A percentile compares a stretch with the other conserved stretches of the same genome.
phyloP scores from a whole-genome alignment of 2,329 filamentous ascomycete genomes.

The Talaromyces sp. region DNA sequence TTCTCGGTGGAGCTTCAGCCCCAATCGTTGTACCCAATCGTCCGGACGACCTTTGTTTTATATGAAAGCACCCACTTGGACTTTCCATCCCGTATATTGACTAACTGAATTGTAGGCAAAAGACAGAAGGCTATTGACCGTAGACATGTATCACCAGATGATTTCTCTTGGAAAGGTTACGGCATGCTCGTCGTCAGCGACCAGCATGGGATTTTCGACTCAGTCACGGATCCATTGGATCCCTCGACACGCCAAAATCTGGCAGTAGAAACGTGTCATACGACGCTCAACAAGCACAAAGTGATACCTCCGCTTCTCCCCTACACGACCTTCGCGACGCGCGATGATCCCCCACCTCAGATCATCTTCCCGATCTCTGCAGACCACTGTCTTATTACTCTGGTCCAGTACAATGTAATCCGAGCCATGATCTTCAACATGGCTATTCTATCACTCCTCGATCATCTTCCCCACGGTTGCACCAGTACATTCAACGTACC shows the following conservation, averaged over 20 bases:
- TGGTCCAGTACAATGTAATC: slow-evolving; percentile 12
- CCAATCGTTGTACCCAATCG: not conserved
- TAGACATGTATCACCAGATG: not conserved
- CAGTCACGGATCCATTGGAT: no score
- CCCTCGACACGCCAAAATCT: not conserved
- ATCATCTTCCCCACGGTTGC: slow-evolving; percentile 5
- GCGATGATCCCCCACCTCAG: not conserved
- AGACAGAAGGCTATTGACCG: not conserved
- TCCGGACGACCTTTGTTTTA: not conserved
- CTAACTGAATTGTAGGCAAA: not conserved
- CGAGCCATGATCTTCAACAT: slow-evolving; percentile 8
- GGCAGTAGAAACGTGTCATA: no score
- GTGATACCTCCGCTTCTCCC: not conserved
- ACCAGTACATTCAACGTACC: not conserved
- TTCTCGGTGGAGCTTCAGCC: not conserved
- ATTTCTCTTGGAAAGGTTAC: not conserved
- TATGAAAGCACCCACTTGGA: not conserved
- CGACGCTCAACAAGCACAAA: not conserved
- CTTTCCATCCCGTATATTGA: not conserved
- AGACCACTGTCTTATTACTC: slow-evolving; percentile 5
- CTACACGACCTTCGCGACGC: not conserved
- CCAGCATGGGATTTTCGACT: not conserved
- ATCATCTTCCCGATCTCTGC: not conserved
- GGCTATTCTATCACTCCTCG: slow-evolving; percentile 1
- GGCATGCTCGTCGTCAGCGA: not conserved